A percentile compares a stretch with the other conserved stretches of the same genome.
phyloP scores from a whole-genome alignment of 2,329 filamentous ascomycete species.

The Zelopaecilomyces penicillatus region DNA sequence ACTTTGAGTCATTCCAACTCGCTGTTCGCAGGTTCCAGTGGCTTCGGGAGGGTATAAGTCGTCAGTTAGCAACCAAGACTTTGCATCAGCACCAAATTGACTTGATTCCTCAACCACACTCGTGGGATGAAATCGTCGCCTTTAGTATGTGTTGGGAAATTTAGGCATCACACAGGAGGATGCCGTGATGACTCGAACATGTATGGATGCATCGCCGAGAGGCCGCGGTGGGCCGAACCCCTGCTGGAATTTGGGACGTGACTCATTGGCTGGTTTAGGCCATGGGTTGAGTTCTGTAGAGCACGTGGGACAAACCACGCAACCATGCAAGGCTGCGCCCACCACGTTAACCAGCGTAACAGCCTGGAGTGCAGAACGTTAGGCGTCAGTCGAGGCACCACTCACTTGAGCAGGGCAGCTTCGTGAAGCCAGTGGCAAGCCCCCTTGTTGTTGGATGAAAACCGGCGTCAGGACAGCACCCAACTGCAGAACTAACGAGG shows the following conservation, averaged over 20 bases:
- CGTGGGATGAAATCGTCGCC: too few species aligned
- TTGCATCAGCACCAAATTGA: too few species aligned
- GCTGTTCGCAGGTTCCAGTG: too few species aligned
- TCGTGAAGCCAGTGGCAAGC: conserved; percentile 1
- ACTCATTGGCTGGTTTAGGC: conserved; percentile 2
- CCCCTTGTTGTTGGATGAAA: conserved; percentile 2
- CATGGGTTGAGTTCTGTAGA: not conserved
- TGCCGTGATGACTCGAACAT: conserved; percentile 1
- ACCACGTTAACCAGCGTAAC: conserved; percentile 5
- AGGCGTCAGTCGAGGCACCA: conserved; percentile 7
- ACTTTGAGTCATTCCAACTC: conserved; percentile 6
- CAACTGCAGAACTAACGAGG: too few species aligned
- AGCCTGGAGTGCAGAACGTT: not conserved
- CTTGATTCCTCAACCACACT: too few species aligned
- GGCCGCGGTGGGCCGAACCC: too few species aligned
- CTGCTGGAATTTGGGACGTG: not conserved
- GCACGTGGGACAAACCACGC: conserved; percentile 8
- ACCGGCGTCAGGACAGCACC: conserved; percentile 1
- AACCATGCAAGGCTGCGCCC: conserved; percentile 17
- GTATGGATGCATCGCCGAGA: too few species aligned
- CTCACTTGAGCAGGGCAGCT: conserved; percentile 9
- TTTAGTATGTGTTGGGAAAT: too few species aligned
- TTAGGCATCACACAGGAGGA: too few species aligned
- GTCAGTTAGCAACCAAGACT: too few species aligned
- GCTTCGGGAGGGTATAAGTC: too few species aligned